Base-by-base conservation (phyloP, 2,329 filamentous ascomycete species). In the Huntiella bhutanensis region DNA sequence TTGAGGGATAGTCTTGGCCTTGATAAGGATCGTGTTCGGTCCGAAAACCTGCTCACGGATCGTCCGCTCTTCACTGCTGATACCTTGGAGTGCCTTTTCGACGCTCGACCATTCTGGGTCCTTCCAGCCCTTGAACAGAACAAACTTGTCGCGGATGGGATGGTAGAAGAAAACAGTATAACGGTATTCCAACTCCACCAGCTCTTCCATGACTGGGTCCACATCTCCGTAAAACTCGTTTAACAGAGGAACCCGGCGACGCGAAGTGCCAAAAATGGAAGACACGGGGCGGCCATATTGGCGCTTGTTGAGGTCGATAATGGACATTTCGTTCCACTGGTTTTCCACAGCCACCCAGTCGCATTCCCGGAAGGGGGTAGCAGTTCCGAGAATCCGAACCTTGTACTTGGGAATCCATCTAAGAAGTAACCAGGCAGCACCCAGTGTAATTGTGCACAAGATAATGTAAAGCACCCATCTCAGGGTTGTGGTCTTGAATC, bases 301-400 rank as follows among this genome's bases (percentile, higher is more conserved):
- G 47, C 64, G 65, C 12, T 60, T 62, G 34, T 69, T 68, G 10
- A 96, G 70, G 43, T 76, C 58, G 55, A 93, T 73, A n/a, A 91
- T 73, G 10, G 72, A 69, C 60, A 96, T 82, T 60, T 96, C 88
- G 43, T 82, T 82, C 88, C 91, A 96, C 70, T 96, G 86, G 56
- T 98, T 95, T 71, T 95, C 91, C 52, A 96, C 74, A 22, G 93
- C 87, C 38, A 94, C 80, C 91, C 92, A 98, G 50, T 82, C 71
- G 56, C 84, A 91, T 46, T 82, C 74, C 46, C 71, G 70, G 28
- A 98, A 66, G 2, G 82, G 68, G 12, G 73, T 74, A 4, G 77
- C 64, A 45, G 66, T 71, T 22, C 91, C 91, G 36, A 83, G 68
- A 37, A 96, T 59, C 42, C 70, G 71, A 43, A 96, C 78, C 55